Evolutionary conservation across 192 early-diverging fungal species (phyloP).

Genomic region (Linderina pennispora): DNA sequence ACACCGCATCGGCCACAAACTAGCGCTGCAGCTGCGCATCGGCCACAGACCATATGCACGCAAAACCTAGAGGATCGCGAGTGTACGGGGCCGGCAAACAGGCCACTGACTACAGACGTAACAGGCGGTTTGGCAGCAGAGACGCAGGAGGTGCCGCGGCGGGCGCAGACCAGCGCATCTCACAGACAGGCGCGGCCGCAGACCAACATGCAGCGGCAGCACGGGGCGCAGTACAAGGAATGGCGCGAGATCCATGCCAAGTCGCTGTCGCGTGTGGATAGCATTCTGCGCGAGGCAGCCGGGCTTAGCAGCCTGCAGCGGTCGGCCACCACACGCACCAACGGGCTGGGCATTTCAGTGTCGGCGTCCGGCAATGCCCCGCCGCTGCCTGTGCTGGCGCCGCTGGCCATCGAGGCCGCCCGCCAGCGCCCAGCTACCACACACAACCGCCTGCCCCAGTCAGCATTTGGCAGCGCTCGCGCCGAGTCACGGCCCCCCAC

Average conservation of each 20-base stretch:
- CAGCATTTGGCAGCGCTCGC: neutral
- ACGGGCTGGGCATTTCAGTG: slow-evolving; percentile 31
- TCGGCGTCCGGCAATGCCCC: no score
- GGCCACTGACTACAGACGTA: no score
- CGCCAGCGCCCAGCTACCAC: neutral
- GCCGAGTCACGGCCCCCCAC: slow-evolving; percentile 17
- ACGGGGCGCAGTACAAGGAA: slow-evolving; percentile 10
- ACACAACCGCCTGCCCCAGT: neutral
- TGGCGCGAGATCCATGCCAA: slow-evolving; percentile 47
- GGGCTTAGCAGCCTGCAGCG: slow-evolving; percentile 11
- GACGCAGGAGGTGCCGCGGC: no score
- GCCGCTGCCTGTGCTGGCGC: neutral
- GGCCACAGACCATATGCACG: neutral
- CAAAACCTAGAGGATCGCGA: neutral
- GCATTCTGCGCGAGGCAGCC: slow-evolving; percentile 43
- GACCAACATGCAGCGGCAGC: slow-evolving; percentile 12
- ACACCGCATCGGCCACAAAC: neutral
- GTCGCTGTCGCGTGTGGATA: slow-evolving; percentile 39
- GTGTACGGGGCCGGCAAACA: neutral
- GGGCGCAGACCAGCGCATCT: no score
- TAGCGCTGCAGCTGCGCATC: no score
- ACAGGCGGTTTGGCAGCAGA: no score
- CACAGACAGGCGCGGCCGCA: no score
- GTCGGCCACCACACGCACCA: slow-evolving; percentile 6
- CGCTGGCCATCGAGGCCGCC: neutral